Evolutionary conservation across 306 rosid genomes (phyloP), one percentile per base, ranked within the genome.

Genomic region (Castanospermum australe): DNA sequence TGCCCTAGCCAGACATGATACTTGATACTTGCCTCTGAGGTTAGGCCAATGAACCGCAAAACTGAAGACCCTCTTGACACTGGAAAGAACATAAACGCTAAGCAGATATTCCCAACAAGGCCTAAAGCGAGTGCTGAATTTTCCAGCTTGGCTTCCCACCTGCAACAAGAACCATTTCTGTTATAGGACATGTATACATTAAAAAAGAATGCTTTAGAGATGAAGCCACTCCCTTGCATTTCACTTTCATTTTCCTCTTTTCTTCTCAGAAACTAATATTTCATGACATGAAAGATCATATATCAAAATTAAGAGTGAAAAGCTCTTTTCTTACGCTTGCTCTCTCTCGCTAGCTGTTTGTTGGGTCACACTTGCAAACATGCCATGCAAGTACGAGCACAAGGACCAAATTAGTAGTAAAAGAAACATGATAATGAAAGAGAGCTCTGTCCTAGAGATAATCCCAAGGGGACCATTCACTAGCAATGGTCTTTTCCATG

Each of bases 1-100:
- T 89, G 88, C 12, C 88, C 91, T 5, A 89, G 81, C 91, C 93
- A 87, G 61, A 83, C 83, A 42, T 83, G 93, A 41, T 87, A 87
- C 77, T 81, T 89, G 80, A 87, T 76, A 76, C 89, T 83, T 55
- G 84, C 80, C 73, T 89, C 93, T 44, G 93, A 89, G 42, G 88
- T 87, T 35, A 85, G 77, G 54, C 91, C 89, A 67, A 77, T 47
- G 68, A 81, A 21, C 77, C 75, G 79, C 77, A 89, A 42, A 73
- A 87, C 52, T 47, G 87, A 87, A 73, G 93, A 89, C 9, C 93
- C 88, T 84, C 93, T 80, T 5, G 84, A 25, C 48, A 85, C 88
- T 0, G 90, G 91, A 81, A 89, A 85, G 82, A 89, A 89, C 63
- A 89, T 85, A 65, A 85, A 84, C 8, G 86, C 83, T 33, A 85